phyloP scores from a whole-genome alignment of 2,329 filamentous ascomycete genomes.

The Hymenoscyphus scutula region DNA sequence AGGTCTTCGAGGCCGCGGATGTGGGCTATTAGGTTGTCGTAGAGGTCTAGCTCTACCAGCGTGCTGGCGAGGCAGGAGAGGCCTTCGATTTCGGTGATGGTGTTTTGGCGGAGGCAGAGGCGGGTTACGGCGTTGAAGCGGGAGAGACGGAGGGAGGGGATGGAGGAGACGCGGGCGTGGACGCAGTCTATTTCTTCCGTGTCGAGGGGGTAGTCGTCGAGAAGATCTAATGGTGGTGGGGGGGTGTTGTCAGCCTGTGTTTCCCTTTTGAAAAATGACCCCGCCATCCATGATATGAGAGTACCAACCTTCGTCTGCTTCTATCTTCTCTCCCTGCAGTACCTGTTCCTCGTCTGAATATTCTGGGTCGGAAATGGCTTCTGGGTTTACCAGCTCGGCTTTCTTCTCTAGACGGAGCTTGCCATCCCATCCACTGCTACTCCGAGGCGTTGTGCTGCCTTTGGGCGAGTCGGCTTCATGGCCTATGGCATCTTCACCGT shows the following conservation, averaged over 20 bases:
- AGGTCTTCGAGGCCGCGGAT: slow-evolving; percentile 80
- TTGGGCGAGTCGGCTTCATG: slow-evolving; percentile 29
- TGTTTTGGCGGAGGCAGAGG: slow-evolving; percentile 90
- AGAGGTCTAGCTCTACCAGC: slow-evolving; percentile 84
- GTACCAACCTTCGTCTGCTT: slow-evolving; percentile 71
- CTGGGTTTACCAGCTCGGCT: slow-evolving; percentile 70
- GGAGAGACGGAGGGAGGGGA: slow-evolving; percentile 74
- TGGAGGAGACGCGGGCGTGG: slow-evolving; percentile 80
- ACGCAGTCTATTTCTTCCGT: slow-evolving; percentile 82
- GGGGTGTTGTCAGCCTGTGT: slow-evolving; percentile 9
- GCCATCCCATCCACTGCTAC: slow-evolving; percentile 77
- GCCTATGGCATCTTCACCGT: slow-evolving; percentile 26
- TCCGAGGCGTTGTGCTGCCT: slow-evolving; percentile 34
- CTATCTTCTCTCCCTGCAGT: slow-evolving; percentile 70
- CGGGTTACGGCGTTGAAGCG: slow-evolving; percentile 75
- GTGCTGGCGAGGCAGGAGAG: slow-evolving; percentile 63
- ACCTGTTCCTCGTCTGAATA: slow-evolving; percentile 74
- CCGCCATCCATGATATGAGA: slow-evolving; percentile 14
- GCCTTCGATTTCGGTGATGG: slow-evolving; percentile 76
- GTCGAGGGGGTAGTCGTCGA: slow-evolving; percentile 58
- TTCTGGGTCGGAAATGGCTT: slow-evolving; percentile 80
- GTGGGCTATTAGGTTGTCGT: slow-evolving; percentile 92
- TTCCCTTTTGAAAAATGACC: not conserved
- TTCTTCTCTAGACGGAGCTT: slow-evolving; percentile 74
- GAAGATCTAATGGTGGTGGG: slow-evolving; percentile 47